Evolutionary conservation across 2,329 filamentous ascomycete genomes (phyloP).

Genomic region (Aspergillus unguis): DNA sequence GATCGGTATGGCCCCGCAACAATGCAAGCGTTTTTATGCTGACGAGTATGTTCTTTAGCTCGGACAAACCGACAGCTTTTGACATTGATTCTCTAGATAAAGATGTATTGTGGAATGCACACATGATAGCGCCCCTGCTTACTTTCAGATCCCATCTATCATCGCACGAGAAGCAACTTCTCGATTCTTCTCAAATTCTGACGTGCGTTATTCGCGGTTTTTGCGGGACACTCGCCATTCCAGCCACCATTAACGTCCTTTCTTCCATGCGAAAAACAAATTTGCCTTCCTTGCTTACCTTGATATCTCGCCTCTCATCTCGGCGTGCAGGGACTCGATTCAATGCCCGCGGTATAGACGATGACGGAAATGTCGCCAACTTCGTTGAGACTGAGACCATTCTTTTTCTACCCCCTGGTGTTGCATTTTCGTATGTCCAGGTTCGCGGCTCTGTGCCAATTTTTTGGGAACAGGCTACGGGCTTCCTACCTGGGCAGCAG

Average conservation of each 20-base stretch:
- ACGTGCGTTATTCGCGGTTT: slow-evolving; percentile 95
- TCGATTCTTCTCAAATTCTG: slow-evolving; percentile 84
- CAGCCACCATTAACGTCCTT: slow-evolving; percentile 69
- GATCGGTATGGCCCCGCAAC: slow-evolving; percentile 59
- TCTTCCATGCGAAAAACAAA: slow-evolving; percentile 63
- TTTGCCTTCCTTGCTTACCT: slow-evolving; percentile 76
- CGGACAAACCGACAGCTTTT: slow-evolving; percentile 72
- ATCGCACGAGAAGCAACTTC: slow-evolving; percentile 66
- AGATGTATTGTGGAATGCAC: slow-evolving; percentile 95
- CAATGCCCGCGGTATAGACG: slow-evolving; percentile 95
- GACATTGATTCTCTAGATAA: slow-evolving; percentile 91
- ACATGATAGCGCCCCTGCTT: slow-evolving; percentile 92
- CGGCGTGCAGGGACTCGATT: slow-evolving; percentile 89
- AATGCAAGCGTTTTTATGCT: slow-evolving; percentile 10
- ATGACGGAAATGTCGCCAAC: slow-evolving; percentile 95
- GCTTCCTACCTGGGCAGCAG: slow-evolving; percentile 84
- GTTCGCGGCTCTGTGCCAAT: slow-evolving; percentile 88
- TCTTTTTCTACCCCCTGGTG: slow-evolving; percentile 73
- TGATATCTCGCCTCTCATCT: slow-evolving; percentile 90
- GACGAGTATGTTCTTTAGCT: slow-evolving; percentile 46
- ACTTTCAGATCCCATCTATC: slow-evolving; percentile 81
- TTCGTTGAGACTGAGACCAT: slow-evolving; percentile 98
- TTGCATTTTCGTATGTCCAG: slow-evolving; percentile 91
- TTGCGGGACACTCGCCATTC: slow-evolving; percentile 80
- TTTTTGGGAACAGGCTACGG: slow-evolving; percentile 94